Evolutionary conservation across 2,329 filamentous ascomycete genomes (phyloP), one percentile per base, ranked within the genome.

Genomic region (Allantophomopsis cytisporea): DNA sequence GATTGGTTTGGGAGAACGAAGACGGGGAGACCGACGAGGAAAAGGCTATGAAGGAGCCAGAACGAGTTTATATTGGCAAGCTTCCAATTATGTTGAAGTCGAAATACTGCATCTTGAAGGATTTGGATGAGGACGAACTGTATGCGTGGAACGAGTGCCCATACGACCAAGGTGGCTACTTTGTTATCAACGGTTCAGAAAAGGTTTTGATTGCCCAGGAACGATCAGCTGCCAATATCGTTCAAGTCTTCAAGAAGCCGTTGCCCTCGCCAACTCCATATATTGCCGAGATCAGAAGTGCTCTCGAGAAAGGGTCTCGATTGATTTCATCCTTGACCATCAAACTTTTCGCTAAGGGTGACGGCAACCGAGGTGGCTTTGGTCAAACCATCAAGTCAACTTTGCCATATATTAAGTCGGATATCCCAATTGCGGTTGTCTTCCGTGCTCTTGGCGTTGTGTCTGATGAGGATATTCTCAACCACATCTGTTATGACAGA

Each of bases 131-230:
- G 47, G 80, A 91, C 39, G 81, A 84, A 37, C 70, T 98, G 2
- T 96, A 94, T 58, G 71, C 83, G 36, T 80, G 93, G 60, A 94
- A 94, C 56, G 91, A 98, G 62, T 98, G 91, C 50, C 91, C 91
- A 1, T 98, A 95, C 60, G 91, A 98, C 55, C 91, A 95, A 56
- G 91, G 91, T 50, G 91, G 91, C 48, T 98, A 98, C 62, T 98
- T 98, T 56, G 86, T 98, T 53, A 98, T 98, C 70, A 98, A 98
- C 64, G 91, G 91, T 34, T 94, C 85, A 61, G 91, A 98, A 58
- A 98, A 98, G 69, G 91, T 98, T 16, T 66, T 98, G 50, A 98
- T 98, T 53, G 91, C 91, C 1, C 91, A 98, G 59, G 91, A 98
- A 62, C 83, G 91, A 45, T 95, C 88, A 57, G 91, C 91, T 32